Evolutionary conservation across 1,284 basidiomycete species (phyloP), one percentile per base, ranked within the genome.

Genomic region (Leccinum insolens): DNA sequence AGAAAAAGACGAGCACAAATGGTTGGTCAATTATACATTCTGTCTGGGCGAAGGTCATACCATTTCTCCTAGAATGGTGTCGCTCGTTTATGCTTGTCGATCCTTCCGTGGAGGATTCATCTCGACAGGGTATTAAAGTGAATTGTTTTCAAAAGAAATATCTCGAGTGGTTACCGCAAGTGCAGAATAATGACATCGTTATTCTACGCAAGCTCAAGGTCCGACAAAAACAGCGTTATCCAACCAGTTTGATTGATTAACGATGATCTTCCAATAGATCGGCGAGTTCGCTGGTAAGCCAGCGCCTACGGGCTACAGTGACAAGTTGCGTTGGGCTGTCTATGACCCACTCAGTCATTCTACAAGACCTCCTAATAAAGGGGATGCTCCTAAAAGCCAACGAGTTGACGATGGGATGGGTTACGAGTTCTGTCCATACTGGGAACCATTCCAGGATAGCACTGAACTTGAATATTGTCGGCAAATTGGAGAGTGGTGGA

Each of bases 401-500:
- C 1, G 6, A 37, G 69, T 71, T 1, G 78, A 71, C 14, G 70
- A 73, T 61, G 73, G 75, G 20, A 69, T 72, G 65, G 77, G 79
- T 34, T 73, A 80, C 58, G 65, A 72, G 34, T 80, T 72, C 62
- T 76, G 75, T 28, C 81, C 81, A 1, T 80, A 72, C 62, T 82
- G 79, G 74, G 67, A 73, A 12, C 71, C 78, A 15, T 64, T 63
- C 46, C 58, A 66, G 15, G 69, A 69, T 46, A 73, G 78, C 65
- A 63, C 14, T 22, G 81, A 83, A 61, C 66, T 79, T 11, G 72
- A 76, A 31, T 80, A 83, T 67, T 82, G 83, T 67, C 74, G 73
- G 22, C 70, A 71, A 46, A 72, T 86, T 11, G 79, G 79, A 2
- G 83, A 85, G 55, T 92, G 90, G 90, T 91, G 88, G 88, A 73